Evolutionary conservation across 306 rosid genomes (phyloP).

Genomic region (Arachis stenosperma): DNA sequence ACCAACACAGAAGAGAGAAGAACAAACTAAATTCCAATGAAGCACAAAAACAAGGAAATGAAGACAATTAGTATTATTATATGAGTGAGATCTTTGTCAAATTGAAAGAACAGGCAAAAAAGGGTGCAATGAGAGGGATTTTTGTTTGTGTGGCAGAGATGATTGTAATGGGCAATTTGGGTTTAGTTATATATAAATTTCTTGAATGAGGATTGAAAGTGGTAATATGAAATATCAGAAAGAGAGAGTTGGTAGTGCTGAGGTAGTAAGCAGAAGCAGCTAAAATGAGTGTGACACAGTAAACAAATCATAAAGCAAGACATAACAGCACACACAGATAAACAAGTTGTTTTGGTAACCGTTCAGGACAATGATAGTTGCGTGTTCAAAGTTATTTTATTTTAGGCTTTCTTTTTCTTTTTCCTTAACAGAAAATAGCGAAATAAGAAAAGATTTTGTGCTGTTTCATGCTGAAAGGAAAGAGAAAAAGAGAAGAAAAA

Average conservation of each 20-base stretch:
- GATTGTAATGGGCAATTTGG: constrained; percentile 48
- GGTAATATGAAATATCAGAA: background rate
- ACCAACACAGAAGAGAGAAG: constrained; percentile 31
- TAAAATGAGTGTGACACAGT: constrained; percentile 11
- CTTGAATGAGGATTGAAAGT: constrained; percentile 14
- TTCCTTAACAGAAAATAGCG: background rate
- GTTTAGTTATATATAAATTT: constrained; percentile 31
- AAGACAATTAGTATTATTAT: constrained; percentile 27
- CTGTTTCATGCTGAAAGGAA: background rate
- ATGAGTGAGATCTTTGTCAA: constrained; percentile 24
- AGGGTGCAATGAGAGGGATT: constrained; percentile 36
- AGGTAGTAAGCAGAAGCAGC: background rate
- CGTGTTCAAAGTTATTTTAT: constrained; percentile 6
- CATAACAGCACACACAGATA: background rate
- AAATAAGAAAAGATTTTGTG: background rate
- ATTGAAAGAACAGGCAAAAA: constrained; percentile 24
- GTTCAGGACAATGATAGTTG: constrained; percentile 43
- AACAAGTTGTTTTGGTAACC: constrained; percentile 37
- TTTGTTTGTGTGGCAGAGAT: constrained; percentile 41
- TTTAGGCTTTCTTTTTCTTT: too few relatives aligned
- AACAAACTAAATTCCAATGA: constrained; percentile 25
- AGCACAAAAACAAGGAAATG: constrained; percentile 29
- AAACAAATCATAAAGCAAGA: background rate
- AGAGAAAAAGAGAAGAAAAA: too few relatives aligned
- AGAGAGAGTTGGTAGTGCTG: background rate